Percentiles rank a stretch among this genome's conserved stretches.
Evolutionary conservation across 2,329 filamentous ascomycete species (phyloP).

Genomic region (Domatiomyces globalis): DNA sequence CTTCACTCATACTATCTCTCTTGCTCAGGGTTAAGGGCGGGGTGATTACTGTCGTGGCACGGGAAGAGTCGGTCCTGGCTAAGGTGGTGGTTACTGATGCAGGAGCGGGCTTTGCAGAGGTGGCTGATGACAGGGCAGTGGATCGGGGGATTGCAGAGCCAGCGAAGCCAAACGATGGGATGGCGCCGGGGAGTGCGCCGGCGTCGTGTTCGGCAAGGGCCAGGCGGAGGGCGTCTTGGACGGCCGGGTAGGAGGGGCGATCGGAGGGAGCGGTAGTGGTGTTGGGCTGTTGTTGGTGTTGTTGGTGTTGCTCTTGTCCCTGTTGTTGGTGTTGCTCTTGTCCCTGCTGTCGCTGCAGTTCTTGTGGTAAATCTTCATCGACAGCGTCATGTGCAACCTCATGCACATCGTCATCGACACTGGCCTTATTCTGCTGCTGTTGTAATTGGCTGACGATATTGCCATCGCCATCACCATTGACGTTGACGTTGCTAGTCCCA

Average conservation of each 20-base stretch:
- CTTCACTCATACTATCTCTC: background rate
- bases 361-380: background rate
- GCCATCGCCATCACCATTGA: background rate
- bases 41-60: background rate
- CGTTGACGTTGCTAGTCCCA: background rate
- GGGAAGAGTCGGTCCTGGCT: background rate
- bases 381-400: background rate
- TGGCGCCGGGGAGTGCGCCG: background rate
- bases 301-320: background rate
- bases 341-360: background rate
- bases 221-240: background rate
- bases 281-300: background rate
- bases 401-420: background rate
- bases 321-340: background rate
- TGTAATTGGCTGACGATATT: background rate
- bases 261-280: background rate
- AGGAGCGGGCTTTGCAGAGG: background rate
- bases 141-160: conserved; percentile 97
- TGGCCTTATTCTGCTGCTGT: background rate
- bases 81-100: background rate
- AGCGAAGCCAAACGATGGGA: conserved; percentile 41
- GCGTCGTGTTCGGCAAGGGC: background rate
- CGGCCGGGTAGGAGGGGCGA: background rate
- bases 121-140: conserved; percentile 91
- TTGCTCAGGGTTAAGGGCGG: background rate